These are phyloP conservation scores for Volvox reticuliferus DNA, from an alignment of 139 green algal genomes.

Conservation along the genomic window DNA sequence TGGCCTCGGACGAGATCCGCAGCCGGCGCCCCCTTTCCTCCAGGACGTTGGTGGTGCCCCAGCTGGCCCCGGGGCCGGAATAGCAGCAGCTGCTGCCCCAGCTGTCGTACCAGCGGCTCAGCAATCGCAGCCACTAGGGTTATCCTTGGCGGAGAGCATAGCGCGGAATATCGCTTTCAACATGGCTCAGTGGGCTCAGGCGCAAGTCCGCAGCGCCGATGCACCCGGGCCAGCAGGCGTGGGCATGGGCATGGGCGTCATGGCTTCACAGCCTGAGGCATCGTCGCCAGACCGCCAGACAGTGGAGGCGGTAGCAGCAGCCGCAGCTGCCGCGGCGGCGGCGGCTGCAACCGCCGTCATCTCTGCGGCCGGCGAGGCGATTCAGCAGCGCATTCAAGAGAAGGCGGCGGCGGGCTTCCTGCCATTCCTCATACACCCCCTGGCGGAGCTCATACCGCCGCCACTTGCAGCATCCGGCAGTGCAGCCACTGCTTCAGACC, in stretches of 20 bases:
- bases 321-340: conserved; percentile 73
- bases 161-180: conserved; percentile 59
- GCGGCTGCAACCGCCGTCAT: conserved; percentile 81
- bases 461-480: not conserved
- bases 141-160: conserved; percentile 58
- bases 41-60: not conserved
- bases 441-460: conserved; percentile 46
- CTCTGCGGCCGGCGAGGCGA: conserved; percentile 72
- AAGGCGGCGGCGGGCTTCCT: conserved; percentile 56
- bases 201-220: not conserved
- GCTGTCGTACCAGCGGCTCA: not conserved
- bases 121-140: not conserved
- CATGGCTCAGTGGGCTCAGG: conserved; percentile 66
- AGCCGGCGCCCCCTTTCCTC: no score
- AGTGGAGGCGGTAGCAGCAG: conserved; percentile 75
- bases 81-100: not conserved
- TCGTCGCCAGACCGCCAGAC: conserved; percentile 58
- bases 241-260: not conserved
- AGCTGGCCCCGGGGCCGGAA: not conserved
- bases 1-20: not conserved
- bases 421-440: conserved; percentile 52
- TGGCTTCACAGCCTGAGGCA: not conserved
- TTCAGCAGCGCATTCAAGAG: conserved; percentile 78
- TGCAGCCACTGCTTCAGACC: conserved; percentile 28
- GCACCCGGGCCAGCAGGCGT: not conserved